Conservation (phyloP, 1,284 basidiomycete species). For the Xanthoconium separans region DNA sequence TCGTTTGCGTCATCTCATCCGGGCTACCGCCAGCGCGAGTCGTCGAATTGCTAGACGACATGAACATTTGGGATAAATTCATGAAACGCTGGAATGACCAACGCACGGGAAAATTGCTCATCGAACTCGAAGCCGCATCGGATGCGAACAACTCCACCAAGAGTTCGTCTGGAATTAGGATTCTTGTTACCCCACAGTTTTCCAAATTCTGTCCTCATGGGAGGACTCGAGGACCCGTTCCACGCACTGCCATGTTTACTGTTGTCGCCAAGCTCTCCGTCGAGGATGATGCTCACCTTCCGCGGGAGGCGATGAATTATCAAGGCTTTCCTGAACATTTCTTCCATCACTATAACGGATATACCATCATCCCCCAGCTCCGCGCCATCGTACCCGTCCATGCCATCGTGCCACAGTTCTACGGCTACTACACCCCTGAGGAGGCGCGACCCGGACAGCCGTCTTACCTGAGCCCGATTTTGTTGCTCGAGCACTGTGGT, state of each 20-base stretch:
- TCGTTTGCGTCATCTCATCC: conserved; percentile 9
- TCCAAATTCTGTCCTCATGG: conserved; percentile 9
- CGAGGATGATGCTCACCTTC: conserved; percentile 22
- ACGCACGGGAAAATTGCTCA: background rate
- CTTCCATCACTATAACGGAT: conserved; percentile 33
- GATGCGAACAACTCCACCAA: too few species aligned
- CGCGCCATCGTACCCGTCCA: conserved; percentile 31
- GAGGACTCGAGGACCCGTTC: background rate
- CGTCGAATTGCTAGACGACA: background rate
- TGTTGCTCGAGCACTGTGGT: conserved; percentile 41
- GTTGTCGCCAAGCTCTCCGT: conserved; percentile 7
- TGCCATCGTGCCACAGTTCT: conserved; percentile 41
- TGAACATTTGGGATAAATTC: background rate
- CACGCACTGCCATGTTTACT: conserved; percentile 34
- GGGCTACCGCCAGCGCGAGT: background rate
- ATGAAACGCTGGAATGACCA: background rate
- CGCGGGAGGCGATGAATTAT: conserved; percentile 32
- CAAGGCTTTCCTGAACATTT: conserved; percentile 31
- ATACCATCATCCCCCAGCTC: conserved; percentile 26
- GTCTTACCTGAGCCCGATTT: conserved; percentile 30
- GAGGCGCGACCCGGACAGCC: too few species aligned
- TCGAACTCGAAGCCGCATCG: background rate
- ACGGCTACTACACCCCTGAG: conserved; percentile 33
- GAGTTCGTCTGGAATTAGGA: background rate
- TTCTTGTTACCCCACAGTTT: conserved; percentile 17